phyloP scores from a whole-genome alignment of 805 yeast species.

The Cyberlindnera xylosilytica region DNA sequence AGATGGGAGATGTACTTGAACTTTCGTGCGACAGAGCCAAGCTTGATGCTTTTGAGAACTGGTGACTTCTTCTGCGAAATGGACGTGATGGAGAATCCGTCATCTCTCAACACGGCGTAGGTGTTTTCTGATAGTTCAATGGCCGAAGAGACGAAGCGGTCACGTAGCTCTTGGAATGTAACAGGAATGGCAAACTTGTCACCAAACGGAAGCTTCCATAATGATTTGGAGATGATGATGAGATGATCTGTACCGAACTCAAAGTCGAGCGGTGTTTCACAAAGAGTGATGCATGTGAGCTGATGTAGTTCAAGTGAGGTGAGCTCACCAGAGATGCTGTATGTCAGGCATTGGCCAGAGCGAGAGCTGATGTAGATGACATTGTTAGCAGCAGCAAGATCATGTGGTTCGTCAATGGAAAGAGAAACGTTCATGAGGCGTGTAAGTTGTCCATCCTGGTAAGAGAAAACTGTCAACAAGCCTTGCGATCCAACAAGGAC shows the following conservation, averaged over 20 bases:
- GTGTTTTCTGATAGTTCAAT: conserved; percentile 8
- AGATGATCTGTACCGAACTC: conserved; percentile 11
- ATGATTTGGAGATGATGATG: conserved; percentile 16
- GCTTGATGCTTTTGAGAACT: conserved; percentile 23
- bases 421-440: neutral
- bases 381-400: conserved; percentile 16
- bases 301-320: neutral
- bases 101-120: conserved; percentile 31
- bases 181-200: conserved; percentile 17
- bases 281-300: conserved; percentile 4
- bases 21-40: conserved; percentile 28
- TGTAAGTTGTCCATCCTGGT: neutral
- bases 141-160: conserved; percentile 13
- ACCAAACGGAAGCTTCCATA: conserved; percentile 19
- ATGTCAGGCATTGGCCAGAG: conserved; percentile 17
- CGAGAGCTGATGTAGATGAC: conserved; percentile 22
- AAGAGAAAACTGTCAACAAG: conserved; percentile 4
- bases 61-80: conserved; percentile 17
- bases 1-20: conserved; percentile 26
- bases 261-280: conserved; percentile 21
- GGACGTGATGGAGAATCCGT: conserved; percentile 30
- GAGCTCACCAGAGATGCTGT: conserved; percentile 1
- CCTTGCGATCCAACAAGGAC: conserved; percentile 10
- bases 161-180: conserved; percentile 20
- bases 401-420: conserved; percentile 19